These are phyloP conservation scores for Acmispon strigosus DNA, from an alignment of 306 rosid species.

Conservation along the genomic window DNA sequence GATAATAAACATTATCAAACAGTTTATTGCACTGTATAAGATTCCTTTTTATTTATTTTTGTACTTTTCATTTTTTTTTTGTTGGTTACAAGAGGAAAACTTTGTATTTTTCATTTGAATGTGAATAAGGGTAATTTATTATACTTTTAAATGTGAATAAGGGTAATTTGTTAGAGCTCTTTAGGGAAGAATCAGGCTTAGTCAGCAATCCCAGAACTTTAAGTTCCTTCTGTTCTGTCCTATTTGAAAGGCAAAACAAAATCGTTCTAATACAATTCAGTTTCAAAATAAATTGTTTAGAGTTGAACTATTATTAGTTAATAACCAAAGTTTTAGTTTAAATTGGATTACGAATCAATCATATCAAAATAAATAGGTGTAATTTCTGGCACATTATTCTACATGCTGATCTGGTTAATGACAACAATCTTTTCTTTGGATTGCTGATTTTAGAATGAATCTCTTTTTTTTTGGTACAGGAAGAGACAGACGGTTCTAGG, in stretches of 20 bases:
- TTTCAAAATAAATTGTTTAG: neutral
- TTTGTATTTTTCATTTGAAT: no score
- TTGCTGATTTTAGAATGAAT: conserved; percentile 10
- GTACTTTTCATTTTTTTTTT: neutral
- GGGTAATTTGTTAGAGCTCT: neutral
- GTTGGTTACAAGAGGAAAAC: no score
- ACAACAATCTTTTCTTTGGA: neutral
- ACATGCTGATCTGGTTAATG: neutral
- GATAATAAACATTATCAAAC: neutral
- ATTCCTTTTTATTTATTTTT: neutral
- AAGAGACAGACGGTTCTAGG: conserved; percentile 7
- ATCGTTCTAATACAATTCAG: neutral
- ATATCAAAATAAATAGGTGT: neutral
- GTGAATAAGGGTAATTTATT: no score
- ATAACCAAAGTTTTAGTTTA: neutral
- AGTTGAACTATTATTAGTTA: neutral
- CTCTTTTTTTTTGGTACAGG: conserved; percentile 9
- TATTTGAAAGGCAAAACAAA: neutral
- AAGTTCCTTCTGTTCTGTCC: neutral
- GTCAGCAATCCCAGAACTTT: neutral
- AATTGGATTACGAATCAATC: neutral
- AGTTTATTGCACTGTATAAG: neutral
- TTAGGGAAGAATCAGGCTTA: neutral
- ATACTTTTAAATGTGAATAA: neutral
- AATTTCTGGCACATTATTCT: neutral